A percentile compares a stretch with the other conserved stretches of the same genome.
These are phyloP conservation scores for Hyphodiscus hymeniophilus DNA, from an alignment of 495 filamentous ascomycete species.

Conservation along the genomic window DNA sequence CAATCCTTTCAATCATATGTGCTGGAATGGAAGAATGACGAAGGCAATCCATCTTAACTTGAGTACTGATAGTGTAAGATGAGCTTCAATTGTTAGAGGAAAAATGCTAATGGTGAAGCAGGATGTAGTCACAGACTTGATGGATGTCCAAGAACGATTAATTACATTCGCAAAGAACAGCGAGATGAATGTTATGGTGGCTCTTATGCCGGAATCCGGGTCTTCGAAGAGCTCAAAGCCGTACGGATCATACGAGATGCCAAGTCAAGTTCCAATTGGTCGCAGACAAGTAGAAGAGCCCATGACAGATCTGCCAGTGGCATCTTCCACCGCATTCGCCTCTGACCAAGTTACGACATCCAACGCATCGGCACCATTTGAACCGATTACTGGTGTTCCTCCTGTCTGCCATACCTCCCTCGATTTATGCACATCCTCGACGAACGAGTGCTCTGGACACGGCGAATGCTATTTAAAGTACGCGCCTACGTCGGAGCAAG, in stretches of 20 bases:
- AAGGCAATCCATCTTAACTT: conserved; percentile 27
- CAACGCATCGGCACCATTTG: not conserved
- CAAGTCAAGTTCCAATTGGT: conserved; percentile 3
- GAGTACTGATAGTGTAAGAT: conserved; percentile 3
- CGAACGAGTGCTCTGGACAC: conserved; percentile 68
- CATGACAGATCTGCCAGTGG: conserved; percentile 4
- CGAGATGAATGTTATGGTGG: conserved; percentile 17
- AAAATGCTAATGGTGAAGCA: conserved; percentile 4
- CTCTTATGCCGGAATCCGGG: conserved; percentile 17
- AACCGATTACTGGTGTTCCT: conserved; percentile 12
- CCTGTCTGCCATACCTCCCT: conserved; percentile 53
- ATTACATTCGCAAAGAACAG: conserved; percentile 9
- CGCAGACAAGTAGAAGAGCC: conserved; percentile 17
- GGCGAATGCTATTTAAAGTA: conserved; percentile 61
- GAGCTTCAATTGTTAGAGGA: not conserved
- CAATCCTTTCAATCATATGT: conserved; percentile 32
- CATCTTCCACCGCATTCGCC: not conserved
- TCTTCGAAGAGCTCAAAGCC: conserved; percentile 6
- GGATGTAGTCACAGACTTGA: conserved; percentile 8
- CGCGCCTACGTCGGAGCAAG: conserved; percentile 26
- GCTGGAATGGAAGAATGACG: conserved; percentile 36
- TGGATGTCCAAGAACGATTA: conserved; percentile 10
- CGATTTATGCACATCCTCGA: conserved; percentile 51
- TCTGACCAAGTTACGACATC: conserved; percentile 7
- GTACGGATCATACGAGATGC: conserved; percentile 21